Percentiles rank a stretch among this genome's conserved stretches.
These are phyloP conservation scores for Aspergillus haitiensis DNA, from an alignment of 495 filamentous ascomycete genomes.

Conservation along the genomic window DNA sequence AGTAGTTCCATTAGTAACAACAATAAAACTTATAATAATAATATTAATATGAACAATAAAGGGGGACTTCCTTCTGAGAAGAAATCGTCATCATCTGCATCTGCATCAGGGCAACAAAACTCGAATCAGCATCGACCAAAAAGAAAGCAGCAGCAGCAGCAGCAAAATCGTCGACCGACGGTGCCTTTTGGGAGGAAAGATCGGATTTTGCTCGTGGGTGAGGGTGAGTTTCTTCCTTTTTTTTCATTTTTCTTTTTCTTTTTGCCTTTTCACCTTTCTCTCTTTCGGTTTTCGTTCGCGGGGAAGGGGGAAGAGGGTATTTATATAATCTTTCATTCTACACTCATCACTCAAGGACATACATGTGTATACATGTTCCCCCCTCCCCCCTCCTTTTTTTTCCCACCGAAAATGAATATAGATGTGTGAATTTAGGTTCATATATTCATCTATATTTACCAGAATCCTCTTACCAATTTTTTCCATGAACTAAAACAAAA, in stretches of 20 bases:
- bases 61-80: too few relatives aligned
- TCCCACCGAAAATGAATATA: too few relatives aligned
- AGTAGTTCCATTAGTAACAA: neutral
- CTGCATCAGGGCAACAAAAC: too few relatives aligned
- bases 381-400: too few relatives aligned
- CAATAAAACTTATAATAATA: conserved; percentile 4
- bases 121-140: neutral
- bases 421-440: too few relatives aligned
- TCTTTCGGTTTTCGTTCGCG: neutral
- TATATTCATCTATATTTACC: too few relatives aligned
- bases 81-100: too few relatives aligned
- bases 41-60: neutral
- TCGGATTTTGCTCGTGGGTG: conserved; percentile 80
- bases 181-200: conserved; percentile 75
- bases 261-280: neutral
- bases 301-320: too few relatives aligned
- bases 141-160: conserved; percentile 18
- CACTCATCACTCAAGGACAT: too few relatives aligned
- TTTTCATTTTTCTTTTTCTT: conserved; percentile 14
- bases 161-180: conserved; percentile 49
- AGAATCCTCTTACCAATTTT: too few relatives aligned
- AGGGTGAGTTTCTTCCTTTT: conserved; percentile 54
- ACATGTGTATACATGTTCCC: too few relatives aligned
- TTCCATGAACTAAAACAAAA: conserved; percentile 17
- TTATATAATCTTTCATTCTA: too few relatives aligned